phyloP scores from a whole-genome alignment of 1,284 basidiomycete species.

The Anthracocystis setariae region DNA sequence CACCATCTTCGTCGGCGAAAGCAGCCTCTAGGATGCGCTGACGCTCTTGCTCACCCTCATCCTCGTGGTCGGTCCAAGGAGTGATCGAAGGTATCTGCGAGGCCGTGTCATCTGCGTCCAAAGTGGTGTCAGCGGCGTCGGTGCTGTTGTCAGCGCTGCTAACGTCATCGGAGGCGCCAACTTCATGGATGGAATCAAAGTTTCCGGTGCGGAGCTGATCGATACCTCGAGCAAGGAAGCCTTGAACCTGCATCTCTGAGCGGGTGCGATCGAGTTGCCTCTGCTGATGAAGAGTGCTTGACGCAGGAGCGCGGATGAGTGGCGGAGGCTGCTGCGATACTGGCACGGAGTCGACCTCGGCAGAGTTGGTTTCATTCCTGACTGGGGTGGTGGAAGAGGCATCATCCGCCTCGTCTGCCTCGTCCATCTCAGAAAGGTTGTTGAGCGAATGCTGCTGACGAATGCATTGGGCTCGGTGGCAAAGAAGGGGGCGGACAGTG shows the following conservation, averaged over 20 bases:
- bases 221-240: slow-evolving; percentile 44
- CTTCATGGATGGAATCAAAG: slow-evolving; percentile 33
- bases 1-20: slow-evolving; percentile 38
- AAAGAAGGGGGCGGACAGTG: slow-evolving; percentile 36
- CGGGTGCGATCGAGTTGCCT: slow-evolving; percentile 35
- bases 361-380: slow-evolving; percentile 4
- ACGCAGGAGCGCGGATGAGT: slow-evolving; percentile 26
- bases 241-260: slow-evolving; percentile 46
- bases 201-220: slow-evolving; percentile 24
- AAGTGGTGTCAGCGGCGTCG: slow-evolving; percentile 17
- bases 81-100: neutral
- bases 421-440: slow-evolving; percentile 21
- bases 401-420: slow-evolving; percentile 21
- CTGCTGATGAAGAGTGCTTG: slow-evolving; percentile 14
- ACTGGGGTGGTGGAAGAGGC: slow-evolving; percentile 31
- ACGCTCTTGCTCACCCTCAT: slow-evolving; percentile 31
- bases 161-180: slow-evolving; percentile 12
- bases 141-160: slow-evolving; percentile 7
- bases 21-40: slow-evolving; percentile 49
- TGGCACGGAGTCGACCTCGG: neutral
- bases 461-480: slow-evolving; percentile 19
- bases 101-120: slow-evolving; percentile 14
- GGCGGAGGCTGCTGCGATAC: slow-evolving; percentile 38
- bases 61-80: neutral
- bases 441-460: slow-evolving; percentile 19